These are phyloP conservation scores for Phytophthora aleatoria DNA, from an alignment of 352 stramenopile genomes.

Conservation along the genomic window DNA sequence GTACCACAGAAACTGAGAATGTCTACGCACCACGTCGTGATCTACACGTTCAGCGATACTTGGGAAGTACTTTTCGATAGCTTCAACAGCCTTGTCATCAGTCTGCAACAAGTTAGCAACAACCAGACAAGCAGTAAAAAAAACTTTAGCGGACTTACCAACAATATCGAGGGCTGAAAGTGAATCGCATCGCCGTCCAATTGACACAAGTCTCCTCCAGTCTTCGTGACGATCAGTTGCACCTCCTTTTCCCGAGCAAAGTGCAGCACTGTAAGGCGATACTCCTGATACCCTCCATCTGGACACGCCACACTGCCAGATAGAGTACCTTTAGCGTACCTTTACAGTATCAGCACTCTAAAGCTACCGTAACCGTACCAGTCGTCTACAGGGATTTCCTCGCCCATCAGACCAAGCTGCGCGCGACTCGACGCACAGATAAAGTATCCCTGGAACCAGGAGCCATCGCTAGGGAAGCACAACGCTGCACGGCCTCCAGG, in stretches of 20 bases:
- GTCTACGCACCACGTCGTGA: slow-evolving; percentile 40
- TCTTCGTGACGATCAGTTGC: slow-evolving; percentile 55
- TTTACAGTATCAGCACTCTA: background rate
- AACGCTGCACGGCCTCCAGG: slow-evolving; percentile 48
- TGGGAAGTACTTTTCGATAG: slow-evolving; percentile 69
- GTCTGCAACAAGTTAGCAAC: slow-evolving; percentile 37
- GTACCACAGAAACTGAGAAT: background rate
- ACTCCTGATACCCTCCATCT: slow-evolving; percentile 73
- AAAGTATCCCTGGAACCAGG: slow-evolving; percentile 79
- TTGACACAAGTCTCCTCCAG: slow-evolving; percentile 61
- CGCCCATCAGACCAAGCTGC: slow-evolving; percentile 63
- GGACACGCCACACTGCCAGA: slow-evolving; percentile 53
- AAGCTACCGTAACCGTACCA: slow-evolving; percentile 35
- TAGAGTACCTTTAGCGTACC: background rate
- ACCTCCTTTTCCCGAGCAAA: slow-evolving; percentile 51
- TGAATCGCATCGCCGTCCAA: slow-evolving; percentile 50
- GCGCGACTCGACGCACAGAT: slow-evolving; percentile 36
- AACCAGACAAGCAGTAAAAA: background rate
- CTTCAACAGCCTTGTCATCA: slow-evolving; percentile 56
- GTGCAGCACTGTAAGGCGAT: slow-evolving; percentile 59
- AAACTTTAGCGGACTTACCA: slow-evolving; percentile 26
- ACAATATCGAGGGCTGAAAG: slow-evolving; percentile 44
- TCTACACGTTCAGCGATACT: slow-evolving; percentile 52
- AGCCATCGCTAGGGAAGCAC: slow-evolving; percentile 56
- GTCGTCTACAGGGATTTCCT: slow-evolving; percentile 67